phyloP scores from a whole-genome alignment of 441 rosid species.

The Pelargonium fulgidum region DNA sequence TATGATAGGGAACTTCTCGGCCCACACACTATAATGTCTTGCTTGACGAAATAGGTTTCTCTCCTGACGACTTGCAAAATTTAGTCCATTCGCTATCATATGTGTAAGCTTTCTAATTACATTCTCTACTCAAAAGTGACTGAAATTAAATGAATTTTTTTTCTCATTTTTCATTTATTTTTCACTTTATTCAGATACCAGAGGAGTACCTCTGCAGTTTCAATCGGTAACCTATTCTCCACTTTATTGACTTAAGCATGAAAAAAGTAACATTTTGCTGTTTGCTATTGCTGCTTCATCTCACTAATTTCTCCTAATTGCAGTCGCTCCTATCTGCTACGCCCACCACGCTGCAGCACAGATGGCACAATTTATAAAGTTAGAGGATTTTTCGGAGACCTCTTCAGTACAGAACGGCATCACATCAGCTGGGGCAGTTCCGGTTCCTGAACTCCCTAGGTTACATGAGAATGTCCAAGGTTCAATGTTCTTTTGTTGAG shows the following conservation, averaged over 20 bases:
- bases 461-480: slow-evolving; percentile 43
- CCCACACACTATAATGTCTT: slow-evolving; percentile 85
- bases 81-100: slow-evolving; percentile 67
- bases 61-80: slow-evolving; percentile 62
- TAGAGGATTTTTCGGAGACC: slow-evolving; percentile 54
- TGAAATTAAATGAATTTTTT: slow-evolving; percentile 6
- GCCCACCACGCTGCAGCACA: slow-evolving; percentile 90
- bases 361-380: slow-evolving; percentile 60
- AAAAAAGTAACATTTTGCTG: background rate
- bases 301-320: background rate
- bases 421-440: slow-evolving; percentile 28
- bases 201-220: slow-evolving; percentile 72
- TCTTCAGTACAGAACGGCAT: slow-evolving; percentile 35
- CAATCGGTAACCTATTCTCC: slow-evolving; percentile 51
- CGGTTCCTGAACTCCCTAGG: slow-evolving; percentile 61
- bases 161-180: background rate
- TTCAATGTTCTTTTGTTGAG: slow-evolving; percentile 88
- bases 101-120: slow-evolving; percentile 48
- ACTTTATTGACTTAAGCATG: background rate
- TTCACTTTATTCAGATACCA: slow-evolving; percentile 53
- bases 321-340: slow-evolving; percentile 88
- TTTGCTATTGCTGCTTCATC: background rate
- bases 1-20: slow-evolving; percentile 75
- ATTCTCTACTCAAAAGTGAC: background rate
- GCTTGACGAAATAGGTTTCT: slow-evolving; percentile 88